These are phyloP conservation scores for Phialocephala sp. DNA, from an alignment of 2,329 filamentous ascomycete genomes.

Conservation along the genomic window DNA sequence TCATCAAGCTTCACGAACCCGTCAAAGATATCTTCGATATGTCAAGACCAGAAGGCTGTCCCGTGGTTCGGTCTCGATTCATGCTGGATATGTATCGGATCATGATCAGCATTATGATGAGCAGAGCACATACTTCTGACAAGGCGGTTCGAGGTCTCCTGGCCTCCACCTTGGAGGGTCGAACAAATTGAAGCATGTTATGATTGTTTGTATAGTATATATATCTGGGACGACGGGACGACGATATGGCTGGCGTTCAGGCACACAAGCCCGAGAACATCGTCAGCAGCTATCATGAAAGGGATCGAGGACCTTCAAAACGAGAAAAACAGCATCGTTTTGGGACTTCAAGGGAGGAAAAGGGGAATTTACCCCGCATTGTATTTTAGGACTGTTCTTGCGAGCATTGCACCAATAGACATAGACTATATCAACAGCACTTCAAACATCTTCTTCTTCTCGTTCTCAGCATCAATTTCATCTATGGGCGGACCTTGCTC, in stretches of 20 bases:
- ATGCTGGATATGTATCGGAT: not conserved
- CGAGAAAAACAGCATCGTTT: not conserved
- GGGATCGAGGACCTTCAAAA: not conserved
- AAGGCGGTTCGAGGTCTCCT: not conserved
- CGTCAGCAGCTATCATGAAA: not conserved
- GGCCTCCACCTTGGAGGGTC: not conserved
- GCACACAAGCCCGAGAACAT: too few relatives aligned
- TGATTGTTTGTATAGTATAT: not conserved
- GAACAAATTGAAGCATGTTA: not conserved
- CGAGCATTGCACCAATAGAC: not conserved
- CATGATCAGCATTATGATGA: slow-evolving; percentile 2
- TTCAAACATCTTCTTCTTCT: not conserved
- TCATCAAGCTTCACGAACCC: slow-evolving; percentile 3
- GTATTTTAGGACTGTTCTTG: not conserved
- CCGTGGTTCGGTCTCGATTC: not conserved
- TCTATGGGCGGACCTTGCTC: not conserved
- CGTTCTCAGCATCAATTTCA: not conserved
- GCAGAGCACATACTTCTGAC: not conserved
- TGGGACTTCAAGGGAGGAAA: not conserved
- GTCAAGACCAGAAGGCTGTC: not conserved
- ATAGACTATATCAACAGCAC: not conserved
- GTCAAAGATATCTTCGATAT: slow-evolving; percentile 1
- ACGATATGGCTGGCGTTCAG: not conserved
- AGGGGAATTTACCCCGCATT: not conserved
- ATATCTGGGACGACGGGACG: not conserved